Evolutionary conservation across 176 grass and related monocot species (phyloP), one percentile per base, ranked within the genome.

Genomic region (Musa itinerans): DNA sequence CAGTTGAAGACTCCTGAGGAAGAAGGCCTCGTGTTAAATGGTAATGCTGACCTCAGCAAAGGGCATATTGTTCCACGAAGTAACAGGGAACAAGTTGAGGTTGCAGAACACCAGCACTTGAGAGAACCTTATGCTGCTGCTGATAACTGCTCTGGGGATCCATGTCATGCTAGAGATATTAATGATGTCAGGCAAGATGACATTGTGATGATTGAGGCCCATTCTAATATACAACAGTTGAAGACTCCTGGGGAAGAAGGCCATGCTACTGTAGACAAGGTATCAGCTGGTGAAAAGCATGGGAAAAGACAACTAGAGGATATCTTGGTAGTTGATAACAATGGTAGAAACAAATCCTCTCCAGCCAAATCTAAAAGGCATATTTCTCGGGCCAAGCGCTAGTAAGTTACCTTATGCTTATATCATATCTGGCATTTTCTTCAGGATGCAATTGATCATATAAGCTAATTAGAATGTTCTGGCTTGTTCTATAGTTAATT

Each of bases 181-280:
- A 13, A n/a, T 77, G 75, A 73, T 25, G 11, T 65, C 71, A 54
- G 55, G 24, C 58, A 58, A 34, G 19, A 2, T 87, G 81, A 79
- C 12, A 16, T 65, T 73, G 61, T 69, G 13, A 54, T 53, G 76
- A 59, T 49, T 2, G 72, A 77, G 52, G 23, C 62, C 59, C 26
- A 27, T 81, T 49, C 54, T 76, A 76, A 64, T 72, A 69, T 27
- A 68, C 29, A 79, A 29, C 71, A 77, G 10, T 34, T 54, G 13
- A 24, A 68, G 25, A 82, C 67, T 66, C 72, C 74, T 17, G 78
- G 78, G 69, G 78, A 86, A 78, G 54, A 54, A 14, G 75, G 86
- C 78, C 74, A 63, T 74, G 21, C 59, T 65, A 76, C 81, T 56
- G 83, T 71, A 43, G 34, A 43, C 34, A 43, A 43, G 34, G 34